Percentiles rank a stretch among this genome's conserved stretches.
Conservation (phyloP, 257 asterid genomes). For the Dorcoceras hygrometricum region DNA sequence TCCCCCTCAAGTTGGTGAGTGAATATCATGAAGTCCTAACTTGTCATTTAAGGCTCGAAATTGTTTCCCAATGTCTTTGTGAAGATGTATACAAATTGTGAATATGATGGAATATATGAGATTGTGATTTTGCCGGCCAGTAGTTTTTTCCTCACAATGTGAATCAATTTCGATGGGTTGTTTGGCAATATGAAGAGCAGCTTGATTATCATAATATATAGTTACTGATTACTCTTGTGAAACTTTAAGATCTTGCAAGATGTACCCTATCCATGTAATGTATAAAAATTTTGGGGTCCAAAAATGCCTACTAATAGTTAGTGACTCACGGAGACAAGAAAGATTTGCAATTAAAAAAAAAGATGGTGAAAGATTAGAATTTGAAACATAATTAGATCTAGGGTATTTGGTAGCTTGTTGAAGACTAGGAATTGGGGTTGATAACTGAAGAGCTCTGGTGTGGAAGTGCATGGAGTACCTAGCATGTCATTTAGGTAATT, state of each 20-base stretch:
- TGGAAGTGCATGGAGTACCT: not conserved
- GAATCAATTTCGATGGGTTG: not conserved
- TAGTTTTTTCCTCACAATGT: not conserved
- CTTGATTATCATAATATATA: not conserved
- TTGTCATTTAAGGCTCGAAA: no score
- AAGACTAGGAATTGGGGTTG: no score
- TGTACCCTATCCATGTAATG: no score
- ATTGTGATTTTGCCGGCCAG: not conserved
- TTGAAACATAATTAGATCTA: not conserved
- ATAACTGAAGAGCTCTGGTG: not conserved
- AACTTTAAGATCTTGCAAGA: not conserved
- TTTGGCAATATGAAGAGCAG: not conserved
- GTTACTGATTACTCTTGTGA: not conserved
- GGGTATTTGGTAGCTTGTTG: not conserved
- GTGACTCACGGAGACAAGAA: not conserved
- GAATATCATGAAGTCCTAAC: no score
- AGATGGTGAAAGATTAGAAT: not conserved
- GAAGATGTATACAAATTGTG: not conserved
- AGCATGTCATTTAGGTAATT: not conserved
- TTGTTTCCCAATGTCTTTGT: not conserved
- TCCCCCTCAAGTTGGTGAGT: no score
- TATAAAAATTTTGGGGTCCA: not conserved
- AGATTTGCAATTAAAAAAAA: not conserved
- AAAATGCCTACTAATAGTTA: not conserved
- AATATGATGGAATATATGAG: not conserved